phyloP scores from a whole-genome alignment of 2,329 filamentous ascomycete species.

The Dactylonectria estremocensis region DNA sequence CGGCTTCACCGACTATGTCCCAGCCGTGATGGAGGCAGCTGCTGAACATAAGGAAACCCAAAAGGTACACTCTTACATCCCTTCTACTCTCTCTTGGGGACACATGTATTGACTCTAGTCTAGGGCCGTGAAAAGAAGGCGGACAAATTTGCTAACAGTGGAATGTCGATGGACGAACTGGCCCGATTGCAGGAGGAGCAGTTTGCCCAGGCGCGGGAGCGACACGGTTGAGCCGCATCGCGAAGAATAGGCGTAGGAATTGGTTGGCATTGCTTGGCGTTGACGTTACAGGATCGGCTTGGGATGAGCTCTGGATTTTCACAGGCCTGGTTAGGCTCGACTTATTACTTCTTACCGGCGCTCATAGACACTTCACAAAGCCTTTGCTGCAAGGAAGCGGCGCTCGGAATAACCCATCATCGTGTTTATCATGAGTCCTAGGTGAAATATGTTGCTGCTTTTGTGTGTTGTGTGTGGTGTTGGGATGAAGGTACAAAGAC shows the following conservation, averaged over 20 bases:
- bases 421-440: not conserved
- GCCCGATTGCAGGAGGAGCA: constrained; percentile 91
- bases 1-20: constrained; percentile 93
- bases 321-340: constrained; percentile 34
- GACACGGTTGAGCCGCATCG: constrained; percentile 50
- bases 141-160: constrained; percentile 96
- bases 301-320: constrained; percentile 33
- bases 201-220: constrained; percentile 79
- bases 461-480: not conserved
- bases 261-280: constrained; percentile 56
- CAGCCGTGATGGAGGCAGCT: constrained; percentile 87
- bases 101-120: constrained; percentile 63
- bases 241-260: constrained; percentile 41
- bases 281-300: constrained; percentile 41
- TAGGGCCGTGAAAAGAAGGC: constrained; percentile 96
- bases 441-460: not conserved
- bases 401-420: not conserved
- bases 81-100: constrained; percentile 39
- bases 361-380: constrained; percentile 40
- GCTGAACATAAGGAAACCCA: constrained; percentile 93
- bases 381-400: constrained; percentile 15
- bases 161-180: constrained; percentile 91
- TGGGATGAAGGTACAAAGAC: no score
- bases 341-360: constrained; percentile 40
- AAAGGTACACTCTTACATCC: constrained; percentile 72